Base-by-base conservation (phyloP, 441 rosid species). In the Erodium texanum region DNA sequence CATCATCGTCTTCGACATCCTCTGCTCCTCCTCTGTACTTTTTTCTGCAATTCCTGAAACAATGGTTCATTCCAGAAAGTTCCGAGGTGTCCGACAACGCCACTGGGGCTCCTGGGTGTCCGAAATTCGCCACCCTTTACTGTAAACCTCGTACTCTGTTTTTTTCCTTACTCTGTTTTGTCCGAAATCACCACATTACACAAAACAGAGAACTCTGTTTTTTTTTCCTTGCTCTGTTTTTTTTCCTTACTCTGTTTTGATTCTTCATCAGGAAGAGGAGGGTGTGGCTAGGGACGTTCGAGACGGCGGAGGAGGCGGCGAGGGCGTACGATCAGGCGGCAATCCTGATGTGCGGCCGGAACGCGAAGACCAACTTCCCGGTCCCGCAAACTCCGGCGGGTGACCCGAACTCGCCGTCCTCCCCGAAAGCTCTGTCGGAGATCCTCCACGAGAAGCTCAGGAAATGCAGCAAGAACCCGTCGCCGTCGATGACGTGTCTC, bases 41-140 rank as follows among this genome's bases (percentile, higher is more conserved):
- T 15, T n/a, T n/a, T 45, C 52, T 45, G 52, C 52, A 11, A 45
- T 14, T 10, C n/a, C 52, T 10, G 3, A 4, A 12, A 12, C 16
- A 1, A 89, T 91, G 97, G 93, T 96, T 64, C 80, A 93, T 71
- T 89, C 89, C 4, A 97, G 89, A 70, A 96, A 89, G 78, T 94
- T 85, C 68, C 87, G 97, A 50, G 99, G 99, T 7, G 99, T 94
- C 45, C 84, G 99, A 73, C 99, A 94, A 56, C 84, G 99, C 77
- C 99, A 94, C 72, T 94, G 97, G 99, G 99, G 99, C 59, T 94
- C 99, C 64, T 94, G 99, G 99, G 99, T 94, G 9, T 94, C 99
- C 29, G 99, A 94, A 77, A 94, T 94, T 70, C 99, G 97, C 38
- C 99, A 94, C 70, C 99, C 99, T 68, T 69, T 94, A 69, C 68